These are phyloP conservation scores for Aspergillus persii DNA, from an alignment of 2,329 filamentous ascomycete genomes.

Conservation along the genomic window DNA sequence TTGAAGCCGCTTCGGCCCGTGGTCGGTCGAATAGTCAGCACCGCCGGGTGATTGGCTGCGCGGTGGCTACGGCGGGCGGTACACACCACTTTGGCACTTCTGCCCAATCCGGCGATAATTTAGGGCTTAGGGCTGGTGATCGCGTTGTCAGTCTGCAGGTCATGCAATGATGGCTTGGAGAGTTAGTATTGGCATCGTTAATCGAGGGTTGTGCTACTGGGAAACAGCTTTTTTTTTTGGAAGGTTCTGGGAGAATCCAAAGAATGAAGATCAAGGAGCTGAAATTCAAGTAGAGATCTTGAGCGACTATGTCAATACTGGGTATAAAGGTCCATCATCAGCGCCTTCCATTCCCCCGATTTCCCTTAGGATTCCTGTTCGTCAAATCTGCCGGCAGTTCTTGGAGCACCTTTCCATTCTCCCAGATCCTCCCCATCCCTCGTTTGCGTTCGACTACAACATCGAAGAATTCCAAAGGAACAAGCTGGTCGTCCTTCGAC, in stretches of 20 bases:
- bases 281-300: neutral
- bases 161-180: neutral
- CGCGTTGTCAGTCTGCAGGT: neutral
- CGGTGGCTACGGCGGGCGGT: conserved; percentile 14
- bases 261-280: neutral
- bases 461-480: conserved; percentile 68
- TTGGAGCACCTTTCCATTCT: conserved; percentile 53
- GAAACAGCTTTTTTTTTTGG: neutral
- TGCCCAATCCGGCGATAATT: conserved; percentile 12
- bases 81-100: conserved; percentile 14
- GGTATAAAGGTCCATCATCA: neutral
- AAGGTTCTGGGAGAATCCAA: neutral
- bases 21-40: conserved; percentile 25
- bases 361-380: conserved; percentile 36
- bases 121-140: conserved; percentile 22
- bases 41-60: conserved; percentile 22
- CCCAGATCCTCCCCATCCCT: conserved; percentile 68
- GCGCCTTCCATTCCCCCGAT: conserved; percentile 4
- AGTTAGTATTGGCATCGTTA: neutral
- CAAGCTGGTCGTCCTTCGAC: conserved; percentile 53
- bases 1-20: conserved; percentile 41
- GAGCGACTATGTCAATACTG: neutral
- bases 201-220: too few relatives aligned
- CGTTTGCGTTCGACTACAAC: conserved; percentile 71
- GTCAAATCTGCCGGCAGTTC: conserved; percentile 46